phyloP scores from a whole-genome alignment of 75 land plant species.

The Larix kaempferi region DNA sequence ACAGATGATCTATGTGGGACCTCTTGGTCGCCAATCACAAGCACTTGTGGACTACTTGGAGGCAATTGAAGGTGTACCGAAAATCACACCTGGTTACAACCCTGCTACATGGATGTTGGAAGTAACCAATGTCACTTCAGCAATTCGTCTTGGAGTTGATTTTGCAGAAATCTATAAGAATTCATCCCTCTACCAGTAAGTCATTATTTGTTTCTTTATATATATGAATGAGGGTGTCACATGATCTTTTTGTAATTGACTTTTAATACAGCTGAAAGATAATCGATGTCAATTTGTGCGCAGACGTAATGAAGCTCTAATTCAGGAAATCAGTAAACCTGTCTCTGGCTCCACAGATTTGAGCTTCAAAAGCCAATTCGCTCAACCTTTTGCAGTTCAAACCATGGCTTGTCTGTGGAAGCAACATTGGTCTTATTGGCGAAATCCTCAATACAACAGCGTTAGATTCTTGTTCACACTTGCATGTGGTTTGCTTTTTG shows the following conservation, averaged over 20 bases:
- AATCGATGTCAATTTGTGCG: not conserved
- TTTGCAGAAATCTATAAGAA: slow-evolving; percentile 29
- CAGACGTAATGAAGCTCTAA: slow-evolving; percentile 25
- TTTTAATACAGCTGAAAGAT: no score
- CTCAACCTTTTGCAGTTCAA: slow-evolving; percentile 32
- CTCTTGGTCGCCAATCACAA: slow-evolving; percentile 38
- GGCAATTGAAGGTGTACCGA: slow-evolving; percentile 25
- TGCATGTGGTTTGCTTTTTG: slow-evolving; percentile 17
- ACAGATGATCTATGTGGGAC: slow-evolving; percentile 42
- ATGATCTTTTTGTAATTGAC: no score
- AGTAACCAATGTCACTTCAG: slow-evolving; percentile 19
- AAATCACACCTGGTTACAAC: slow-evolving; percentile 39
- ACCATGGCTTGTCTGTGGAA: slow-evolving; percentile 47
- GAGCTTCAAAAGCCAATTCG: slow-evolving; percentile 22
- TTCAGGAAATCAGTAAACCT: slow-evolving; percentile 24
- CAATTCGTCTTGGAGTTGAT: slow-evolving; percentile 19
- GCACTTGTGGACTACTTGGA: slow-evolving; percentile 46
- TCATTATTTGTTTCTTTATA: not conserved
- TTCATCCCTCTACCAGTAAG: slow-evolving; percentile 24
- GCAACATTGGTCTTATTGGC: slow-evolving; percentile 49
- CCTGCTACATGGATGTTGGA: slow-evolving; percentile 68
- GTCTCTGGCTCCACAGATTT: slow-evolving; percentile 24
- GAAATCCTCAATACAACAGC: slow-evolving; percentile 33
- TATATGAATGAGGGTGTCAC: no score
- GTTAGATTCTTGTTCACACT: slow-evolving; percentile 29